Evolutionary conservation across 257 asterid genomes (phyloP), one percentile per base, ranked within the genome.

Genomic region (Coffea canephora): DNA sequence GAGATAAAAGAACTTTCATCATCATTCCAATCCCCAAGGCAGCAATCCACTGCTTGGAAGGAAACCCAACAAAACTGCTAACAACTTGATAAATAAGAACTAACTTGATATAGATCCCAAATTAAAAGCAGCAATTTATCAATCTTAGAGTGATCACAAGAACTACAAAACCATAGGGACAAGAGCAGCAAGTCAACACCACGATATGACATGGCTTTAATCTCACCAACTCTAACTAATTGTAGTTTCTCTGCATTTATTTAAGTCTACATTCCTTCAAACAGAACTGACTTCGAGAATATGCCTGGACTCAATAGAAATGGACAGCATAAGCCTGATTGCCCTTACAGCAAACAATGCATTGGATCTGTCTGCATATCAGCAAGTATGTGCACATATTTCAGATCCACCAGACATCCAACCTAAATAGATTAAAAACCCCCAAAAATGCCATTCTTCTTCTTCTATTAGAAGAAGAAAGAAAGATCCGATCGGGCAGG

Each of bases 1-100:
- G 5, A 2, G 18, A 21, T 41, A 12, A 62, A 39, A 19, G 78
- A 21, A 71, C 65, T 77, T 71, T 70, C 78, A 80, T 82, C 74
- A 77, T 75, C 75, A 71, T 82, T 77, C 62, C 83, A 75, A 23
- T 70, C 59, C 71, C 67, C 81, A 75, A 70, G 8, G 82, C 76
- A 27, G n/a, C 36, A 74, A 76, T 59, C 74, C 55, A 62, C 36
- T 7, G 43, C 21, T 12, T 52, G n/a, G 45, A 6, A 61, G n/a
- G 45, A 36, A 45, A 4, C 61, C 43, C 46, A 49, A 41, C 27
- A 49, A 49, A 69, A 55, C 46, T 48, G 74, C 67, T 49, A 36
- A 67, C 15, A 48, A 14, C 70, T 23, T 39, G 55, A 59, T 4
- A 34, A 19, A 45, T 39, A 8, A 15, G 15, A 49, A 12, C 66